phyloP scores from a whole-genome alignment of 108 stramenopile genomes.

The Cyclotella kingstonii region DNA sequence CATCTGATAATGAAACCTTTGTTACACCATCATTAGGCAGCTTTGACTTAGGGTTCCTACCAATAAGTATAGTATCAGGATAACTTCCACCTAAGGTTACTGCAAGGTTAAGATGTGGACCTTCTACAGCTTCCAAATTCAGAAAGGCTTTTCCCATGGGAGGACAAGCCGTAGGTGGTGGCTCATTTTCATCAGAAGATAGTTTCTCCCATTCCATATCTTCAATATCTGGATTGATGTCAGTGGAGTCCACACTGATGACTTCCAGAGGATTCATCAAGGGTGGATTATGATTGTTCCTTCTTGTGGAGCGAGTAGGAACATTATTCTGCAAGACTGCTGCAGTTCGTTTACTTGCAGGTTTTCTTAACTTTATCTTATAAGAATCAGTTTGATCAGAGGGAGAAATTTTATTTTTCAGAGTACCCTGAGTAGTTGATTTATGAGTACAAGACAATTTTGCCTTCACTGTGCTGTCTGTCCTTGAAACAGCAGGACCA shows the following conservation, averaged over 20 bases:
- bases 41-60: slow-evolving; percentile 14
- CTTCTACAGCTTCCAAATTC: slow-evolving; percentile 23
- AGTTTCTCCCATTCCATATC: slow-evolving; percentile 43
- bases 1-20: slow-evolving; percentile 9
- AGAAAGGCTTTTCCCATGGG: slow-evolving; percentile 22
- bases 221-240: slow-evolving; percentile 7
- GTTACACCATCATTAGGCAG: slow-evolving; percentile 16
- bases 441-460: background rate
- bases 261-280: slow-evolving; percentile 12
- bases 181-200: slow-evolving; percentile 13
- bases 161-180: background rate
- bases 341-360: background rate
- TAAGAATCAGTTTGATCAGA: too few species aligned
- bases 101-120: slow-evolving; percentile 17
- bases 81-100: slow-evolving; percentile 27
- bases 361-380: too few species aligned
- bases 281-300: slow-evolving; percentile 11
- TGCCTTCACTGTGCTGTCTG: background rate
- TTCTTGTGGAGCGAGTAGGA: slow-evolving; percentile 6
- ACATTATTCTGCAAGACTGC: slow-evolving; percentile 1
- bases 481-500: background rate
- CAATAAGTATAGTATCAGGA: slow-evolving; percentile 22
- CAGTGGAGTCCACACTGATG: slow-evolving; percentile 5
- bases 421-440: too few species aligned
- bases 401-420: too few species aligned